Evolutionary conservation across 169 alveolate genomes (phyloP).

Genomic region (Amoebophrya sp.): DNA sequence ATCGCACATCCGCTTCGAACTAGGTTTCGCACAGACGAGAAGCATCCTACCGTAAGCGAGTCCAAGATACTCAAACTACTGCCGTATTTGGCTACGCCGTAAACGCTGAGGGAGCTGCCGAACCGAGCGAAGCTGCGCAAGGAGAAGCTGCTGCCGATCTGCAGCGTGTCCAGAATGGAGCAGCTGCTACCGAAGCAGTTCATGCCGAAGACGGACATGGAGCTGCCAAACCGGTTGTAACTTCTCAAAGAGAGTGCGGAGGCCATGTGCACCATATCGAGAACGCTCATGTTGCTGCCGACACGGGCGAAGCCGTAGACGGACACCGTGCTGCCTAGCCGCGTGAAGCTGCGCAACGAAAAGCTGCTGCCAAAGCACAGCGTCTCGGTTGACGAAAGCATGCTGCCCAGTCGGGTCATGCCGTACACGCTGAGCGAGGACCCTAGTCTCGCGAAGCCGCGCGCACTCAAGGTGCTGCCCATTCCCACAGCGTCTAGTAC

Average conservation of each 20-base stretch:
- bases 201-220: conserved; percentile 34
- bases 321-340: conserved; percentile 35
- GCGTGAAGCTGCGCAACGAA: conserved; percentile 39
- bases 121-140: conserved; percentile 32
- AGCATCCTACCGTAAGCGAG: conserved; percentile 32
- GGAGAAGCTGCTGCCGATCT: conserved; percentile 38
- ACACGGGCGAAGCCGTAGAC: conserved; percentile 43
- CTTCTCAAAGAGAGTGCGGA: conserved; percentile 22
- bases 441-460: conserved; percentile 32
- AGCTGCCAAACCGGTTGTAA: conserved; percentile 26
- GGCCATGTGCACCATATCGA: conserved; percentile 43
- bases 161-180: conserved; percentile 38
- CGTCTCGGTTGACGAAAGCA: conserved; percentile 24
- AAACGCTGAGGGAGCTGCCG: conserved; percentile 24
- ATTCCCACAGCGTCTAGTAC: neutral
- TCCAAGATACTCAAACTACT: conserved; percentile 20
- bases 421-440: conserved; percentile 26
- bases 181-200: conserved; percentile 27
- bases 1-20: conserved; percentile 29
- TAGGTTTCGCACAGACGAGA: conserved; percentile 27
- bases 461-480: neutral
- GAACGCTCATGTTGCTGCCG: conserved; percentile 35
- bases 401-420: conserved; percentile 36
- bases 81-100: conserved; percentile 31
- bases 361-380: conserved; percentile 38